Conservation (phyloP, 2,329 filamentous ascomycete species). For the Chaetomium olivaceum region DNA sequence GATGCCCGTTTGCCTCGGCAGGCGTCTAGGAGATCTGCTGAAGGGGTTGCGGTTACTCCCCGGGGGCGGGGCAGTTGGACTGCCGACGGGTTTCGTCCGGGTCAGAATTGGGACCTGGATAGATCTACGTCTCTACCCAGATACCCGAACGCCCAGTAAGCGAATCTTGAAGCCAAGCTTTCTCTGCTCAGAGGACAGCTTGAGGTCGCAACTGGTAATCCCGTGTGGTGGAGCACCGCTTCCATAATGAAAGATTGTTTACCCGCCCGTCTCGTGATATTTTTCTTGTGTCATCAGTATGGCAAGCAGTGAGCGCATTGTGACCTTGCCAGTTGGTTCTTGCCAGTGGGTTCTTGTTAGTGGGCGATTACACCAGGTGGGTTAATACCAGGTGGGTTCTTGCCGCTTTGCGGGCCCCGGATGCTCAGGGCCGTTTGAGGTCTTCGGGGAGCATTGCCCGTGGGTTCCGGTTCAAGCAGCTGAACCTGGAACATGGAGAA, state of each 20-base stretch:
- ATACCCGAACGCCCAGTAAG: neutral
- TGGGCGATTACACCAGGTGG: too few species aligned
- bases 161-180: neutral
- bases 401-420: neutral
- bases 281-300: neutral
- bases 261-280: neutral
- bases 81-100: slow-evolving; percentile 1
- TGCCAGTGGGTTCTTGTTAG: too few species aligned
- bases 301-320: neutral
- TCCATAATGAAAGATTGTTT: neutral
- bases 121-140: neutral
- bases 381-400: neutral
- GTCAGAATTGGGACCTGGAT: neutral
- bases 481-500: neutral
- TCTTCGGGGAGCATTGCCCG: neutral
- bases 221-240: neutral
- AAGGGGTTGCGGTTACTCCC: neutral
- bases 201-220: neutral
- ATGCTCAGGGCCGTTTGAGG: neutral
- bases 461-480: neutral
- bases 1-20: slow-evolving; percentile 1
- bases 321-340: too few species aligned
- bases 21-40: neutral
- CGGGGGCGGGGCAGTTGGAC: slow-evolving; percentile 1
- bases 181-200: neutral